Conservation (phyloP, 371 early-diverging fungal genomes). For the Mortierella sp. region DNA sequence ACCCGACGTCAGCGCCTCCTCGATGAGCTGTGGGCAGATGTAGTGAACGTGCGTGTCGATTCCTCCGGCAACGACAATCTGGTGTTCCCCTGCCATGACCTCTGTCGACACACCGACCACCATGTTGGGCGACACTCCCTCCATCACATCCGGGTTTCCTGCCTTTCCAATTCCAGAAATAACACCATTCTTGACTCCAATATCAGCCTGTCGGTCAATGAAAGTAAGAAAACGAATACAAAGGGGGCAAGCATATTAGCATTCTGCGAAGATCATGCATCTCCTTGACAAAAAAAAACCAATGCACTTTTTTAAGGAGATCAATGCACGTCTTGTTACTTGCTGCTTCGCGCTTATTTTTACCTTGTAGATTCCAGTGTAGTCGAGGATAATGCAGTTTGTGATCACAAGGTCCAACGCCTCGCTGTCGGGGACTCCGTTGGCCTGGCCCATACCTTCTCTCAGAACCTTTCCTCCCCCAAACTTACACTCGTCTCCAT, state of each 20-base stretch:
- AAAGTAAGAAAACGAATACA: neutral
- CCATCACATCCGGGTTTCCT: constrained; percentile 98
- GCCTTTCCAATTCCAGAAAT: constrained; percentile 95
- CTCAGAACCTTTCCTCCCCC: constrained; percentile 90
- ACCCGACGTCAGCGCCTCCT: constrained; percentile 87
- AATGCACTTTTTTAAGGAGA: too few species aligned
- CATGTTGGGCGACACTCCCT: constrained; percentile 90
- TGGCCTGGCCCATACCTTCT: constrained; percentile 94
- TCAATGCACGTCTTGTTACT: too few species aligned
- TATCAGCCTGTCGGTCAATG: constrained; percentile 75
- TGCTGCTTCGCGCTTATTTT: neutral
- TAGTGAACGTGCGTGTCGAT: constrained; percentile 94
- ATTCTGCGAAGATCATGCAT: neutral
- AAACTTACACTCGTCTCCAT: constrained; percentile 94
- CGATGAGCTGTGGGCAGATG: constrained; percentile 89
- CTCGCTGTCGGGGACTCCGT: constrained; percentile 69
- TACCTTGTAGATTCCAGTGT: constrained; percentile 94
- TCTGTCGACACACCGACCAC: constrained; percentile 90
- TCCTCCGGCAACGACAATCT: constrained; percentile 93
- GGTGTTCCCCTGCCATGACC: constrained; percentile 90
- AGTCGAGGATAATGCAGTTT: constrained; percentile 92
- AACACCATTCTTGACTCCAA: constrained; percentile 88
- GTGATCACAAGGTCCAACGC: constrained; percentile 94
- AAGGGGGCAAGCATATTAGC: neutral
- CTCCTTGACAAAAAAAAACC: neutral